Base-by-base conservation (phyloP, 78 protist species). In the Dictyostelium intermedium region DNA sequence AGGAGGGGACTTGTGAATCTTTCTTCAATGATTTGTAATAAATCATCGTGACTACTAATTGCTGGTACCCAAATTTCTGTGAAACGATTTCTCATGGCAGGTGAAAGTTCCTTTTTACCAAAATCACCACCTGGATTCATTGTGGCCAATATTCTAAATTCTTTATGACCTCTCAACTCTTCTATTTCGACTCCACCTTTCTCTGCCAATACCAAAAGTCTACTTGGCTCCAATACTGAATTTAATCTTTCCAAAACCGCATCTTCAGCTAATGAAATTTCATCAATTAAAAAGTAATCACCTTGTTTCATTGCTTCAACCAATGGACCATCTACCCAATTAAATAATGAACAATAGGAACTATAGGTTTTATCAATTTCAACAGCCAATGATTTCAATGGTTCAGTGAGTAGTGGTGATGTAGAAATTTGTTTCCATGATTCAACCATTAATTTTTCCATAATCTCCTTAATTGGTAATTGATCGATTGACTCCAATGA, bases 41-140 rank as follows among this genome's bases (percentile, higher is more conserved):
- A 39, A 80, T 98, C 99, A 11, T 37, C 84, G 5, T 7, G 73
- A 34, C 84, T 86, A 13, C 83, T 30, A 27, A 96, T 85, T 13
- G 95, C 61, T 0, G 99, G 98, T 3, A 97, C 98, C 99, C 99
- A 99, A 20, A 99, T 77, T 77, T 84, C 87, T 1, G 98, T 93
- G 92, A 98, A 97, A 60, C 99, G 97, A 84, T 97, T 99, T 69
- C 99, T 92, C 70, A 99, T 98, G 23, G 99, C 99, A 0, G 99
- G 99, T 1, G 99, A 97, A 25, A 99, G 96, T 92, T 99, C 99
- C 78, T 97, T 97, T 96, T 99, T 99, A 45, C 99, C 99, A 83
- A 97, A 99, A 81, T 99, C 99, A 11, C 99, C 99, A 27, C 99
- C 99, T 0, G 99, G 99, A 82, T 99, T 99, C 99, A 99, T 99